A percentile compares a stretch with the other conserved stretches of the same genome.
These are phyloP conservation scores for Plenodomus tracheiphilus DNA, from an alignment of 2,329 filamentous ascomycete genomes.

Conservation along the genomic window DNA sequence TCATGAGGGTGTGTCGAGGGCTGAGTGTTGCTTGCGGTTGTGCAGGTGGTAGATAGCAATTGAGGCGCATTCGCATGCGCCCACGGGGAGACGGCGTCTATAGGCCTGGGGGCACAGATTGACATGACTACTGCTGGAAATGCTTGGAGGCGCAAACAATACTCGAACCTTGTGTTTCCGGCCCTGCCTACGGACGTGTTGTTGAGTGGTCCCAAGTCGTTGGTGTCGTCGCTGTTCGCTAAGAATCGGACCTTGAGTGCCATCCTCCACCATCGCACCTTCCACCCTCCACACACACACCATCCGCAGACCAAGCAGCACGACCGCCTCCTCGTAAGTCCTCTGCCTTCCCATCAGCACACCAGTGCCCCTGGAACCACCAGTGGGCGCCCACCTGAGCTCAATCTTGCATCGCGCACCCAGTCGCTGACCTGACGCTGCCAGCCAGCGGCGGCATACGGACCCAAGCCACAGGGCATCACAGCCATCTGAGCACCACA, in stretches of 20 bases:
- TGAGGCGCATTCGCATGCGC: constrained; percentile 19
- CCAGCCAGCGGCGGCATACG: constrained; percentile 43
- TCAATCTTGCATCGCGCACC: constrained; percentile 24
- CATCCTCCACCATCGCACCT: constrained; percentile 22
- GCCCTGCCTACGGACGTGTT: constrained; percentile 22
- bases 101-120: neutral
- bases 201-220: constrained; percentile 29
- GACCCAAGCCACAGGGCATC: constrained; percentile 38
- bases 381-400: constrained; percentile 14
- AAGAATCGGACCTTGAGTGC: constrained; percentile 14
- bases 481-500: constrained; percentile 26
- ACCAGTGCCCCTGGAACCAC: constrained; percentile 12
- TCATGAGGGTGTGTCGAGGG: constrained; percentile 14
- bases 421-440: constrained; percentile 36
- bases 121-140: constrained; percentile 8
- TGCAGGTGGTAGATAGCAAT: constrained; percentile 9
- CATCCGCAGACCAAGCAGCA: constrained; percentile 26
- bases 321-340: constrained; percentile 30
- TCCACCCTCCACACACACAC: constrained; percentile 30
- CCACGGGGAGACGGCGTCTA: constrained; percentile 19
- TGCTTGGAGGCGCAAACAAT: constrained; percentile 20
- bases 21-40: constrained; percentile 13
- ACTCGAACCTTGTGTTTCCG: constrained; percentile 20
- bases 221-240: constrained; percentile 34
- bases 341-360: constrained; percentile 18